Evolutionary conservation across 2,329 filamentous ascomycete genomes (phyloP).

Genomic region (Fusarium concolor): DNA sequence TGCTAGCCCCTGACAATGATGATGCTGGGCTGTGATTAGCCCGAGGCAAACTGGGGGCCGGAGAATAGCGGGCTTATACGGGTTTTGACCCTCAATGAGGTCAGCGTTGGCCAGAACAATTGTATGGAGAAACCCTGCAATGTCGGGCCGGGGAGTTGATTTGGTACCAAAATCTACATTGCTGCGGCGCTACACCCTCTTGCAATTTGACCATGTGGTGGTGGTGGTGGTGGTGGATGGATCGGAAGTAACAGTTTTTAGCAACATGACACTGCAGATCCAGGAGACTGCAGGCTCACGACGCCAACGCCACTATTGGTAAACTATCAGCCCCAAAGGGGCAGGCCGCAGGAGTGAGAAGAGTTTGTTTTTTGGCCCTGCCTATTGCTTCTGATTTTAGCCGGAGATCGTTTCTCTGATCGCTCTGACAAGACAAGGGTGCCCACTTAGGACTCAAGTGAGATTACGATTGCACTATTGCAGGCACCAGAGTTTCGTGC

Average conservation of each 20-base stretch:
- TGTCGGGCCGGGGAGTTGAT: conserved; percentile 24
- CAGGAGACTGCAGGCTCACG: not conserved
- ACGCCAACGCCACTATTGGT: conserved; percentile 17
- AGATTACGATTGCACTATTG: conserved; percentile 3
- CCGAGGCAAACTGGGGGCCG: conserved; percentile 1
- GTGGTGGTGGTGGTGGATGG: not conserved
- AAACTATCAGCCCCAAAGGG: conserved; percentile 39
- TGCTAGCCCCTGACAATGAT: conserved; percentile 9
- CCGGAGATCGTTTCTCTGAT: conserved; percentile 26
- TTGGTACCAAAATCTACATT: conserved; percentile 26
- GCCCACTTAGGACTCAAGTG: conserved; percentile 8
- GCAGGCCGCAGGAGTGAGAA: conserved; percentile 28
- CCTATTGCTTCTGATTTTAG: conserved; percentile 22
- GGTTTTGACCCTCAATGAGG: conserved; percentile 41
- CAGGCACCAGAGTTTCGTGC: conserved; percentile 36
- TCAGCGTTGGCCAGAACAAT: conserved; percentile 36
- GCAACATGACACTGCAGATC: conserved; percentile 15
- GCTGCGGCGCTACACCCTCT: conserved; percentile 8
- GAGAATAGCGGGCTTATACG: conserved; percentile 40
- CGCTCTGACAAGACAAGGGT: conserved; percentile 19
- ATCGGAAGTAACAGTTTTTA: conserved; percentile 29
- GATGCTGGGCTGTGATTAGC: conserved; percentile 18
- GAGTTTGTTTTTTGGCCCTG: conserved; percentile 10
- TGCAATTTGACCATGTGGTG: conserved; percentile 11
- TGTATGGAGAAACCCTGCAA: conserved; percentile 45